Evolutionary conservation across 352 stramenopile genomes (phyloP).

Genomic region (Globisporangium iwayamae): DNA sequence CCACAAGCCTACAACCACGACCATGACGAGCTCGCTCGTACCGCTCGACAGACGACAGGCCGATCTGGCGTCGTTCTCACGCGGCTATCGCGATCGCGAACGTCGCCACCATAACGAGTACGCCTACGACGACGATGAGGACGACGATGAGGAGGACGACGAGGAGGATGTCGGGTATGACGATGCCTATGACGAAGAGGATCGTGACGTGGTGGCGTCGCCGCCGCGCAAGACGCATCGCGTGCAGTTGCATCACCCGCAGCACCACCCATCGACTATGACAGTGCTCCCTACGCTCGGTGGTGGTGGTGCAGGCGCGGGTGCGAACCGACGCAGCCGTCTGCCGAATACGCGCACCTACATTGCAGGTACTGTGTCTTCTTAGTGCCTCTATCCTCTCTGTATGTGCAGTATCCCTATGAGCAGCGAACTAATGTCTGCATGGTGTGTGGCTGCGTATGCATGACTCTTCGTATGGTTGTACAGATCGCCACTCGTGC

Average conservation of each 20-base stretch:
- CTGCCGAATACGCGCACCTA: background rate
- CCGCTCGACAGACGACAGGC: background rate
- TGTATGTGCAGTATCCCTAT: background rate
- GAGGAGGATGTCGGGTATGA: background rate
- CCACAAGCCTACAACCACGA: background rate
- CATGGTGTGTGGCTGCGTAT: background rate
- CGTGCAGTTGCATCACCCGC: background rate
- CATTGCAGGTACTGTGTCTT: background rate
- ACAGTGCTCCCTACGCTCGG: background rate
- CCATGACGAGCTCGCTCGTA: background rate
- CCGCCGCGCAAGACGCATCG: constrained; percentile 7
- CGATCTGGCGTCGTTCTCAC: constrained; percentile 3
- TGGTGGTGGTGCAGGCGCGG: background rate
- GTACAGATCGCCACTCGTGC: constrained; percentile 32
- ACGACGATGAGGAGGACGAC: background rate
- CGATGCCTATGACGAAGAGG: background rate
- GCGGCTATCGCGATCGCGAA: background rate
- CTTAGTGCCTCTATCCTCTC: background rate
- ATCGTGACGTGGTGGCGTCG: background rate
- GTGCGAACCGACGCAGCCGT: background rate
- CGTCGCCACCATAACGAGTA: background rate
- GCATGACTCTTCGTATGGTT: background rate
- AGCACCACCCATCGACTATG: background rate
- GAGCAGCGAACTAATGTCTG: background rate
- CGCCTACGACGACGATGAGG: background rate